Evolutionary conservation across 495 filamentous ascomycete species (phyloP).

Genomic region (Aspergillus affinis): DNA sequence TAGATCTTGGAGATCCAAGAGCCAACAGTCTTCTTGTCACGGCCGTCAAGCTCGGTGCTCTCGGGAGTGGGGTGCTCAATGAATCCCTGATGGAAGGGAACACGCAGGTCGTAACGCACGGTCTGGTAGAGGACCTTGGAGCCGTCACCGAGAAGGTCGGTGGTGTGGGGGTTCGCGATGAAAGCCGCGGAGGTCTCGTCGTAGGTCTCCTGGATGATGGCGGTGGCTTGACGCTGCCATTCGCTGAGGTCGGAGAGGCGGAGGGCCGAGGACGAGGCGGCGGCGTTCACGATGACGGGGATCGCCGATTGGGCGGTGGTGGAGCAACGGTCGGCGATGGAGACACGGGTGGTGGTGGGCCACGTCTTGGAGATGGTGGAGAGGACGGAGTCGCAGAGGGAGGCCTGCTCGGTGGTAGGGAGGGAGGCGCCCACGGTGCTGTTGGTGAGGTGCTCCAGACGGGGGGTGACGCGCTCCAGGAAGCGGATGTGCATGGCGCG

Average conservation of each 20-base stretch:
- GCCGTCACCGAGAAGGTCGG: conserved; percentile 21
- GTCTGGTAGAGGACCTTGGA: conserved; percentile 22
- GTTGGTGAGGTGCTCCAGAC: conserved; percentile 6
- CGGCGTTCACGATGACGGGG: conserved; percentile 12
- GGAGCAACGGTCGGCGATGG: conserved; percentile 46
- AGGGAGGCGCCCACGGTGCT: neutral
- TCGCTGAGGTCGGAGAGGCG: conserved; percentile 13
- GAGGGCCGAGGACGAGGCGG: neutral
- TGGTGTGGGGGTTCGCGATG: conserved; percentile 19
- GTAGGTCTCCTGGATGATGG: conserved; percentile 12
- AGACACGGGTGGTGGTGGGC: conserved; percentile 29
- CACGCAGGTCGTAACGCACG: conserved; percentile 22
- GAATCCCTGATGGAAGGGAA: conserved; percentile 32
- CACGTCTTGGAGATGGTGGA: conserved; percentile 9
- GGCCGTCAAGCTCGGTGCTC: conserved; percentile 15
- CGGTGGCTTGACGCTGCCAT: conserved; percentile 19
- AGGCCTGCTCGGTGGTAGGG: conserved; percentile 1
- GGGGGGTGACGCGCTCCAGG: conserved; percentile 8
- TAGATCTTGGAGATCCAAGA: conserved; percentile 32
- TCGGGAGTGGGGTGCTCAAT: conserved; percentile 26
- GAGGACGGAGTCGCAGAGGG: conserved; percentile 1
- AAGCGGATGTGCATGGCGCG: conserved; percentile 30
- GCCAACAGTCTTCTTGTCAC: conserved; percentile 26
- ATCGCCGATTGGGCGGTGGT: conserved; percentile 16
- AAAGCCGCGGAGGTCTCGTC: conserved; percentile 15